Percentiles rank a stretch among this genome's conserved stretches.
Evolutionary conservation across 2,329 filamentous ascomycete genomes (phyloP).

Genomic region (Bisporella sp.): DNA sequence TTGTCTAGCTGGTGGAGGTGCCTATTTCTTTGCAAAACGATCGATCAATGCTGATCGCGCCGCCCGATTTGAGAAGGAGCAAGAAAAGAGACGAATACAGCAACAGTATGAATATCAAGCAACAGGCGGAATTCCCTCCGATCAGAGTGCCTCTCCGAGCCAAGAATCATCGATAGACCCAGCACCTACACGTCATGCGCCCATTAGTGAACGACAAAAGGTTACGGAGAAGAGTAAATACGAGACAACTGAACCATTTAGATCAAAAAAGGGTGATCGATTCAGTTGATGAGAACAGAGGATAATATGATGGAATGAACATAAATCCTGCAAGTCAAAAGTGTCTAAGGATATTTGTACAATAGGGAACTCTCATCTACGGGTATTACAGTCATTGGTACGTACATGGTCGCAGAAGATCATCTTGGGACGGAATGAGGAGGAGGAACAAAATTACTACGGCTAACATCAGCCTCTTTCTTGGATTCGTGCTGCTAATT

Average conservation of each 20-base stretch:
- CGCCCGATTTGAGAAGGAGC: conserved; percentile 57
- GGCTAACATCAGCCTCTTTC: too few species aligned
- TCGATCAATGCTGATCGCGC: conserved; percentile 87
- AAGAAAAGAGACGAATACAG: conserved; percentile 51
- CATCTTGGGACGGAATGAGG: too few species aligned
- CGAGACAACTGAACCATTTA: conserved; percentile 70
- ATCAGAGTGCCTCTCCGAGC: conserved; percentile 52
- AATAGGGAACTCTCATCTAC: too few species aligned
- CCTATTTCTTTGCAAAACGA: conserved; percentile 94
- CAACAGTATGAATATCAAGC: conserved; percentile 45
- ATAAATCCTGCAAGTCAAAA: too few species aligned
- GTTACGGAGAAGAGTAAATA: conserved; percentile 82
- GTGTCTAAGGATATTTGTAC: too few species aligned
- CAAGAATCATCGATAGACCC: conserved; percentile 67
- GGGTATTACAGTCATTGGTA: too few species aligned
- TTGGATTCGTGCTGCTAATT: too few species aligned
- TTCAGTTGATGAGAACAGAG: conserved; percentile 40
- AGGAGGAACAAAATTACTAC: too few species aligned
- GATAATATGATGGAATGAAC: too few species aligned
- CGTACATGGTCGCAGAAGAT: too few species aligned
- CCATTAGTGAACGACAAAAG: conserved; percentile 60
- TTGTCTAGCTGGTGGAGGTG: conserved; percentile 69
- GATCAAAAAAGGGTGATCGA: conserved; percentile 76
- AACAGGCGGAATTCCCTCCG: conserved; percentile 44
- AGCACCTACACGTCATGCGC: conserved; percentile 78